phyloP scores from a whole-genome alignment of 192 early-diverging fungal species.

The Rhizoclosmatium sp. region DNA sequence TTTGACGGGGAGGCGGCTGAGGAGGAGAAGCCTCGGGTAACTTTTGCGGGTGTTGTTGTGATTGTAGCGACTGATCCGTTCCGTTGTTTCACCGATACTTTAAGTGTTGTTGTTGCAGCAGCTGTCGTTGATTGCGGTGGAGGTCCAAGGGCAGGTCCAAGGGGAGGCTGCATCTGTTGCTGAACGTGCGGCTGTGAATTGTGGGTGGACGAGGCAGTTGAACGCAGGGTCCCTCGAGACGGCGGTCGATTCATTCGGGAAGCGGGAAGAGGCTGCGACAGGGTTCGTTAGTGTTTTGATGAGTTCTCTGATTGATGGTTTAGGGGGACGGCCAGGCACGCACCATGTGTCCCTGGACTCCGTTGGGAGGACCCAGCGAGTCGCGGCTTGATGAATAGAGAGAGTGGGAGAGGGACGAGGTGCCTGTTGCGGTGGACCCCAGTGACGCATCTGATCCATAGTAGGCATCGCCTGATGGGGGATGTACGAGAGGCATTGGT shows the following conservation, averaged over 20 bases:
- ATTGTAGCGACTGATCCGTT: slow-evolving; percentile 34
- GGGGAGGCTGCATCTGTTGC: background rate
- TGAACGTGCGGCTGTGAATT: background rate
- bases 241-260: background rate
- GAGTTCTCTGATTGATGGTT: too few species aligned
- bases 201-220: background rate
- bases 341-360: background rate
- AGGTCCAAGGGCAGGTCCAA: background rate
- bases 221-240: background rate
- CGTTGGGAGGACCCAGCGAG: background rate
- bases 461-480: too few species aligned
- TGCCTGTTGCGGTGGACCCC: background rate
- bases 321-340: background rate
- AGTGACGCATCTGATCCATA: background rate
- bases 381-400: too few species aligned
- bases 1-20: background rate
- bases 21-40: slow-evolving; percentile 24
- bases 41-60: slow-evolving; percentile 35
- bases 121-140: background rate
- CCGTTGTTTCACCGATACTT: slow-evolving; percentile 26
- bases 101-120: slow-evolving; percentile 12
- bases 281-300: background rate
- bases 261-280: slow-evolving; percentile 6
- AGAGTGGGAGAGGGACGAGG: too few species aligned
- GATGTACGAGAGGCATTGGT: too few species aligned